A percentile compares a stretch with the other conserved stretches of the same genome.
Conservation (phyloP, 176 grass and related monocot genomes). For the Tillandsia fasciculata region DNA sequence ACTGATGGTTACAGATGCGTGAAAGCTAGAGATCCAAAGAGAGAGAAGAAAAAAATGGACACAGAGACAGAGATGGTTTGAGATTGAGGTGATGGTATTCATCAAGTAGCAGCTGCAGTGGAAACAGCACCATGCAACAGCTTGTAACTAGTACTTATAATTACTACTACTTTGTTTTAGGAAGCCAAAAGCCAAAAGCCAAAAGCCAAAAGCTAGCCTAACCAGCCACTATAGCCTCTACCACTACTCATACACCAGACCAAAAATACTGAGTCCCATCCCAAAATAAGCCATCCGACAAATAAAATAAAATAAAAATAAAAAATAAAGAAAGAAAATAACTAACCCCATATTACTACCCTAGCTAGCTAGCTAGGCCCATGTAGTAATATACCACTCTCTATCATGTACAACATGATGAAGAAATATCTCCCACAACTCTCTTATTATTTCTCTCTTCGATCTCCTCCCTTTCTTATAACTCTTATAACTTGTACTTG, state of each 20-base stretch:
- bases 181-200: slow-evolving; percentile 4
- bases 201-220: too few relatives aligned
- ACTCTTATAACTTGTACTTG: neutral
- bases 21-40: slow-evolving; percentile 13
- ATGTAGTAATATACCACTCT: too few relatives aligned
- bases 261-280: too few relatives aligned
- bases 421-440: too few relatives aligned
- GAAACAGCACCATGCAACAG: neutral
- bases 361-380: too few relatives aligned
- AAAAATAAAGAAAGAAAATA: too few relatives aligned
- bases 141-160: slow-evolving; percentile 1
- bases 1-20: slow-evolving; percentile 17
- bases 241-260: too few relatives aligned
- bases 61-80: slow-evolving; percentile 12
- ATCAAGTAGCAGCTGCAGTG: neutral
- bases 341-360: too few relatives aligned
- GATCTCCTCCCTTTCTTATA: neutral
- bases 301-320: too few relatives aligned
- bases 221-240: too few relatives aligned
- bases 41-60: slow-evolving; percentile 3
- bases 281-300: too few relatives aligned
- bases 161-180: slow-evolving; percentile 17
- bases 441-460: neutral
- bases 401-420: too few relatives aligned
- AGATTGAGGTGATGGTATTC: slow-evolving; percentile 6